A percentile compares a stretch with the other conserved stretches of the same genome.
phyloP scores from a whole-genome alignment of 306 rosid genomes.

The Cucurbita maxima region DNA sequence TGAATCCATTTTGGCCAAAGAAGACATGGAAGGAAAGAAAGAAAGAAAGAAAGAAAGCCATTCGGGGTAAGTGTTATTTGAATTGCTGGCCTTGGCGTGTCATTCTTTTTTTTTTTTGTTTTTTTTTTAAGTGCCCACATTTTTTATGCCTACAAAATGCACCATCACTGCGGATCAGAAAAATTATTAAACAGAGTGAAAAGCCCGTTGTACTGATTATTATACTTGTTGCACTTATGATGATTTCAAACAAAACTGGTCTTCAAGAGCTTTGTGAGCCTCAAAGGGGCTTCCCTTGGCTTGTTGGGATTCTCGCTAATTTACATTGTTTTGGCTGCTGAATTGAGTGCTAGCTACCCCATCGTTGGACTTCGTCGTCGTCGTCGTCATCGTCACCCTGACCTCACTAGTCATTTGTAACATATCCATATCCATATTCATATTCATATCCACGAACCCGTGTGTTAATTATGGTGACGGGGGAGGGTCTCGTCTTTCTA shows the following conservation, averaged over 20 bases:
- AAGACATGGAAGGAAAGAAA: neutral
- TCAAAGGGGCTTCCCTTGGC: neutral
- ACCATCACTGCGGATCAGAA: neutral
- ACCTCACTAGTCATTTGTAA: neutral
- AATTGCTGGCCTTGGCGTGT: constrained; percentile 54
- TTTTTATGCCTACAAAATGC: neutral
- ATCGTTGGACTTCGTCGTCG: neutral
- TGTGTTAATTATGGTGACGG: neutral
- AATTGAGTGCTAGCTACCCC: neutral
- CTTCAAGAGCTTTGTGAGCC: neutral
- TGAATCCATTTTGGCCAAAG: neutral
- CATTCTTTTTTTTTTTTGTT: constrained; percentile 7
- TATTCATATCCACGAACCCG: neutral
- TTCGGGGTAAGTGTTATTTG: constrained; percentile 61
- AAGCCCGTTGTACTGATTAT: neutral
- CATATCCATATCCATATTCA: neutral
- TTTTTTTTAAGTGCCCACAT: constrained; percentile 22
- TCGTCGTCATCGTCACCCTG: neutral
- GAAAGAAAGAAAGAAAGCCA: neutral
- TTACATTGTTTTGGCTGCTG: neutral
- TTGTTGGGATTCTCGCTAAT: neutral
- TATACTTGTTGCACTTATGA: neutral
- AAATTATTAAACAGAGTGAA: neutral
- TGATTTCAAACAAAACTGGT: neutral
- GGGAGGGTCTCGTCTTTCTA: neutral